Conservation (phyloP, 1,284 basidiomycete species). For the Ganoderma boninense region DNA sequence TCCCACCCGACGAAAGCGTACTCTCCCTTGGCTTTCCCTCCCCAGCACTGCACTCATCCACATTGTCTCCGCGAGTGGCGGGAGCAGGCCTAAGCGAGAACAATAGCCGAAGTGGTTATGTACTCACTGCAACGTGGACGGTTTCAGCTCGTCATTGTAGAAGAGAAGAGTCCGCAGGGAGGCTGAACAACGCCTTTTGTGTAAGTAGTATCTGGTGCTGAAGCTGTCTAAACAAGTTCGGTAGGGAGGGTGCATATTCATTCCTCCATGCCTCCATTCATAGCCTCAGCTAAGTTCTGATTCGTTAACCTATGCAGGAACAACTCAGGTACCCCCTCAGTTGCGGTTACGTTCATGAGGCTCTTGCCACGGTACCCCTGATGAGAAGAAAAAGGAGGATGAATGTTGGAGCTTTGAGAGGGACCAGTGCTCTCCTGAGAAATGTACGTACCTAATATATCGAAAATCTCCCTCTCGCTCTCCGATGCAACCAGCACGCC, state of each 20-base stretch:
- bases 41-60: neutral
- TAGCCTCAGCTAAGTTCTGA: neutral
- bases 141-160: no score
- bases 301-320: neutral
- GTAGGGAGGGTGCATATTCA: neutral
- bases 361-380: conserved; percentile 79
- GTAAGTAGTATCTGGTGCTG: neutral
- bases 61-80: neutral
- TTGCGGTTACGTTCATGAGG: conserved; percentile 69
- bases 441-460: conserved; percentile 61
- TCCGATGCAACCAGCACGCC: conserved; percentile 82
- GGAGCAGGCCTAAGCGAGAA: neutral
- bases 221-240: neutral
- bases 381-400: neutral
- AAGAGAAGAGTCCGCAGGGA: no score
- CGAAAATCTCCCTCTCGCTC: conserved; percentile 88
- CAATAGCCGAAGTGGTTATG: neutral
- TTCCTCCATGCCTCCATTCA: neutral
- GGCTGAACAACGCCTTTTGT: neutral
- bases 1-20: neutral
- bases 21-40: neutral
- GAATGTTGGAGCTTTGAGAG: neutral
- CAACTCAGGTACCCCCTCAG: neutral
- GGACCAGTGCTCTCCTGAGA: neutral
- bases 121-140: neutral